A percentile compares a stretch with the other conserved stretches of the same genome.
phyloP scores from a whole-genome alignment of 164 flowering plant species.

The Stephania cephalantha region DNA sequence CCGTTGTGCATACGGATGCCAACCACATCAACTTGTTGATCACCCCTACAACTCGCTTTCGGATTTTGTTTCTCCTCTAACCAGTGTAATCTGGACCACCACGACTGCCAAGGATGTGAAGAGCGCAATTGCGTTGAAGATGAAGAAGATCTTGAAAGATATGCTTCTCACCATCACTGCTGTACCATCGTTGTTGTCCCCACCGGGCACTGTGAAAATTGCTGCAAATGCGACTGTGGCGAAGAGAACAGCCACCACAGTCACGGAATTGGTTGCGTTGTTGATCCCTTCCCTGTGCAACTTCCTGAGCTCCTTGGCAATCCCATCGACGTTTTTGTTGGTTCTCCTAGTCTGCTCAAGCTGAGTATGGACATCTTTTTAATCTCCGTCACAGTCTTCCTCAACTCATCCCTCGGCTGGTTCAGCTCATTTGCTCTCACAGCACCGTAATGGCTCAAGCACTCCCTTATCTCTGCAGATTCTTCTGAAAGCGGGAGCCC shows the following conservation, averaged over 20 bases:
- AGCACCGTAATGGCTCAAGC: conserved; percentile 43
- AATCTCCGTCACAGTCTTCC: conserved; percentile 63
- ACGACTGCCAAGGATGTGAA: conserved; percentile 80
- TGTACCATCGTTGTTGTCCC: conserved; percentile 36
- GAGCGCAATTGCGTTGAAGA: conserved; percentile 60
- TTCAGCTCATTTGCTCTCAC: conserved; percentile 62
- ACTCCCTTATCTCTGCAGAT: conserved; percentile 47
- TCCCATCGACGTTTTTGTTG: conserved; percentile 56
- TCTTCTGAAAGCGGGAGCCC: conserved; percentile 59
- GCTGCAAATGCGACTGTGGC: conserved; percentile 83
- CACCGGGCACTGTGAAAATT: conserved; percentile 54
- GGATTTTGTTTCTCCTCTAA: conserved; percentile 66
- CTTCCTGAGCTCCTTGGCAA: conserved; percentile 60
- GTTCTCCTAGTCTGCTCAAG: conserved; percentile 70
- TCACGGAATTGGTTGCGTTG: conserved; percentile 78
- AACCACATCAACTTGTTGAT: conserved; percentile 86
- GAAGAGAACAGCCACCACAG: conserved; percentile 74
- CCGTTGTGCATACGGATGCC: conserved; percentile 68
- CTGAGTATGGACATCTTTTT: conserved; percentile 66
- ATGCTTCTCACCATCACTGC: conserved; percentile 40
- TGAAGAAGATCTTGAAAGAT: conserved; percentile 65
- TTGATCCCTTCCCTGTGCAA: conserved; percentile 73
- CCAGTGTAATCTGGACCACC: conserved; percentile 71
- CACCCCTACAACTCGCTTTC: conserved; percentile 58
- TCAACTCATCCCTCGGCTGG: conserved; percentile 71